phyloP scores from a whole-genome alignment of 495 filamentous ascomycete genomes.

The Annulohypoxylon maeteangense region DNA sequence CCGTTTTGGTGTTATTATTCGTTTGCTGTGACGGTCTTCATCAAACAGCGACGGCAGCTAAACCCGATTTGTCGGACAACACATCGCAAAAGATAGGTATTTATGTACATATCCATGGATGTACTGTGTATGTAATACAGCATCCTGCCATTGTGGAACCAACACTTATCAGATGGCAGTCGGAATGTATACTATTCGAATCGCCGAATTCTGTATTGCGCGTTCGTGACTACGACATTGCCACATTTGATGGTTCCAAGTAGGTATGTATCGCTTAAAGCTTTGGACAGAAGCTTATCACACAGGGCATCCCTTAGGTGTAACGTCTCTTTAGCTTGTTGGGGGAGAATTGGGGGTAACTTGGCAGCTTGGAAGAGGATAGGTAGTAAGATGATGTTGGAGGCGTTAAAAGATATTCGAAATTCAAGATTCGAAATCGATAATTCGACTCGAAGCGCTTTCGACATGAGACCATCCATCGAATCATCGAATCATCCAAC shows the following conservation, averaged over 20 bases:
- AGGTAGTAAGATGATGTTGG: slow-evolving; percentile 3
- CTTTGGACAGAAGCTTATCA: slow-evolving; percentile 23
- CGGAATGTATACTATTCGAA: slow-evolving; percentile 40
- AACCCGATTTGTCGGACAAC: neutral
- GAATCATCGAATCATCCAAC: neutral
- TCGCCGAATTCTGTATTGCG: slow-evolving; percentile 26
- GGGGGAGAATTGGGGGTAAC: slow-evolving; percentile 3
- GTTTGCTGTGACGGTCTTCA: neutral
- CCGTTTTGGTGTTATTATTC: neutral
- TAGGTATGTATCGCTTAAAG: neutral
- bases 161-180: slow-evolving; percentile 24
- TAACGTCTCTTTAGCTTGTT: slow-evolving; percentile 19
- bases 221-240: slow-evolving; percentile 14
- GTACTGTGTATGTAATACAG: too few relatives aligned
- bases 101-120: too few relatives aligned
- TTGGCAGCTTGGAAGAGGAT: neutral
- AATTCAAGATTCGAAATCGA: neutral
- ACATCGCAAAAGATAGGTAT: neutral
- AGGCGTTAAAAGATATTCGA: neutral
- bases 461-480: neutral
- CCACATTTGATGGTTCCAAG: too few relatives aligned
- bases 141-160: slow-evolving; percentile 1
- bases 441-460: slow-evolving; percentile 4
- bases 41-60: slow-evolving; percentile 3
- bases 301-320: neutral